Evolutionary conservation across 2,329 filamentous ascomycete species (phyloP), one percentile per base, ranked within the genome.

Genomic region (Aureobasidium sp.): DNA sequence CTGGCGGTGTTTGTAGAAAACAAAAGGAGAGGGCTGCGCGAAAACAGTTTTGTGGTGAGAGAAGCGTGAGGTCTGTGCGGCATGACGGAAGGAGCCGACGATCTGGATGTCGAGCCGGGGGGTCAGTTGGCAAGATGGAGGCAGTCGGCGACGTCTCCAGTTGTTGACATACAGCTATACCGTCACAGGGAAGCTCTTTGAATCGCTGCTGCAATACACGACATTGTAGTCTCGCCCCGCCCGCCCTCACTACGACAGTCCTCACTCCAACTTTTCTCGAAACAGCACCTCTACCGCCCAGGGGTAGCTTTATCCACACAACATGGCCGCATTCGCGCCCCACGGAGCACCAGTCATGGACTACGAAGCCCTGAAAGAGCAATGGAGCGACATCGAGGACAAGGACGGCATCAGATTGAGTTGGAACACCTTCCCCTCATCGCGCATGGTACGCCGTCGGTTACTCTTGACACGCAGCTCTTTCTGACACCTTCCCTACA

Each of bases 391-490:
- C 75, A 87, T 96, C 63, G 94, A 99, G 80, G 94, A 99, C 73
- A 87, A 90, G 69, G 94, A 99, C 85, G 94, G 94, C 65, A 86
- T 97, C 72, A 87, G 94, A 66, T 83, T 99, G 68, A 97, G 93
- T 78, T 99, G 94, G 94, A 99, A 99, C 75, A 95, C 95, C 65
- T 96, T 99, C 72, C 94, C 94, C 55, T 97, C 92, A 80, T 93
- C 93, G 72, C 91, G 94, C 75, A 97, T 99, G 91, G 65, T 61
- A 62, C 39, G 47, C 22, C 34, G 12, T 20, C 12, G 27, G 14
- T 20, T 36, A 20, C 1, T 45, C 20, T 6, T 37, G 56, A 48
- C 57, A 62, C 58, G 62, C 17, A 27, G 36, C 49, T 37, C 60
- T 39, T n/a, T 47, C 57, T 58, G 45, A 48, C 63, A 63, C 36